Conservation (phyloP, 164 flowering plant species). For the Chimonanthus praecox region DNA sequence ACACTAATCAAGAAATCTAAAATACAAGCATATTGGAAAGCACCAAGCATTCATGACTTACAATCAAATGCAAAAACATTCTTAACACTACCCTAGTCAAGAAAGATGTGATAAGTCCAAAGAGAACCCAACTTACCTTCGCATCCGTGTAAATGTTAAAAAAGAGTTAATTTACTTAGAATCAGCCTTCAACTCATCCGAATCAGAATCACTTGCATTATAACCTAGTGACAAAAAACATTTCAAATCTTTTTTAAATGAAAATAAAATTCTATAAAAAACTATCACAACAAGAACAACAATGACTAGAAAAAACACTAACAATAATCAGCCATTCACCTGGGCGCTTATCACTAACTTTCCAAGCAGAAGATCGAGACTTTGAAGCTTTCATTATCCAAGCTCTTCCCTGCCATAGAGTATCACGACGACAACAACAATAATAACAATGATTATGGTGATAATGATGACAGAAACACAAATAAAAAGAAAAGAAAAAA, state of each 20-base stretch:
- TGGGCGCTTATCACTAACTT: constrained; percentile 66
- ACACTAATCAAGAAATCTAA: too few relatives aligned
- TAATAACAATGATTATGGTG: background rate
- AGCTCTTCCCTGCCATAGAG: constrained; percentile 39
- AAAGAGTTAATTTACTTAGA: background rate
- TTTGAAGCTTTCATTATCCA: constrained; percentile 71
- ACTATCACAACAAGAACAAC: background rate
- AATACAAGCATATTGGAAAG: too few relatives aligned
- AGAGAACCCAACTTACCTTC: background rate
- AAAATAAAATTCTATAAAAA: background rate
- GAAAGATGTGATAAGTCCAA: too few relatives aligned
- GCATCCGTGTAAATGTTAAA: background rate
- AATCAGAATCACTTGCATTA: constrained; percentile 67
- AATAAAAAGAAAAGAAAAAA: too few relatives aligned
- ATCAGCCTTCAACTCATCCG: constrained; percentile 40
- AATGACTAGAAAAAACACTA: background rate
- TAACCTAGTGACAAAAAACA: constrained; percentile 32
- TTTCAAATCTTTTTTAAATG: background rate
- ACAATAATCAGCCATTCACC: constrained; percentile 19
- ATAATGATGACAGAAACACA: background rate
- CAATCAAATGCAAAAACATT: too few relatives aligned
- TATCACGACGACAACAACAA: background rate
- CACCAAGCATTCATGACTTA: too few relatives aligned
- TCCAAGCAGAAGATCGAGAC: constrained; percentile 58
- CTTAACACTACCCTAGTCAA: too few relatives aligned